Evolutionary conservation across 208 protist species (phyloP).

Genomic region (Leishmania amazonensis): DNA sequence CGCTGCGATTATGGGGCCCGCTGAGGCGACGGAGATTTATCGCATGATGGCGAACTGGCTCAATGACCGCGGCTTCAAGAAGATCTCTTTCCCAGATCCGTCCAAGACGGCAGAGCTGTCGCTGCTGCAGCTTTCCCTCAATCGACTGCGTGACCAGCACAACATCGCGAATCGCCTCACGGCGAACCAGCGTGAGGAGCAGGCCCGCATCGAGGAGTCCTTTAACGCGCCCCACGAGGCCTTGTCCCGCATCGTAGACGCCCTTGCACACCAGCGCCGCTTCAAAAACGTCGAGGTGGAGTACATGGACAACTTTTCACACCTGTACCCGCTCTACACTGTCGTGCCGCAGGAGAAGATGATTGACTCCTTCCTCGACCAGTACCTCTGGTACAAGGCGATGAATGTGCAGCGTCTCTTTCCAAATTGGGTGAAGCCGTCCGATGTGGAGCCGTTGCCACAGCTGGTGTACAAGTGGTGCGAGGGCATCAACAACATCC

Average conservation of each 20-base stretch:
- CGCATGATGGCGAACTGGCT: constrained; percentile 99
- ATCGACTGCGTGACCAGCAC: constrained; percentile 99
- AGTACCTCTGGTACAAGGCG: constrained; percentile 99
- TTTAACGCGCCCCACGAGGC: constrained; percentile 99
- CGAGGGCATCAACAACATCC: constrained; percentile 99
- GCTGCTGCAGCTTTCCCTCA: constrained; percentile 99
- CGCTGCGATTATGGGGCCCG: constrained; percentile 82
- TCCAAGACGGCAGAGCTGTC: constrained; percentile 99
- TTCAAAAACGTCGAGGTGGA: constrained; percentile 99
- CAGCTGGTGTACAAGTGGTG: constrained; percentile 99
- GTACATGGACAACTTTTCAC: constrained; percentile 99
- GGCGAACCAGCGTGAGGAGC: constrained; percentile 99
- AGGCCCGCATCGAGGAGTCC: constrained; percentile 99
- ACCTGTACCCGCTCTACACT: constrained; percentile 99
- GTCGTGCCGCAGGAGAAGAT: constrained; percentile 99
- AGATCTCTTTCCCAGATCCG: constrained; percentile 99
- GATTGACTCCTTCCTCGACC: constrained; percentile 99
- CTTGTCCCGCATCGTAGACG: constrained; percentile 98
- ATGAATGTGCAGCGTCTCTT: constrained; percentile 99
- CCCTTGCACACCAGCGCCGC: constrained; percentile 97
- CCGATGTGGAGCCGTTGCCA: constrained; percentile 99
- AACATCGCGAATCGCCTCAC: constrained; percentile 98
- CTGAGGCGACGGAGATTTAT: constrained; percentile 99
- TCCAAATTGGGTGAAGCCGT: constrained; percentile 99
- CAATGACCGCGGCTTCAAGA: constrained; percentile 98